Conservation (phyloP, 2,329 filamentous ascomycete species). For the Venturiaceae sp. region DNA sequence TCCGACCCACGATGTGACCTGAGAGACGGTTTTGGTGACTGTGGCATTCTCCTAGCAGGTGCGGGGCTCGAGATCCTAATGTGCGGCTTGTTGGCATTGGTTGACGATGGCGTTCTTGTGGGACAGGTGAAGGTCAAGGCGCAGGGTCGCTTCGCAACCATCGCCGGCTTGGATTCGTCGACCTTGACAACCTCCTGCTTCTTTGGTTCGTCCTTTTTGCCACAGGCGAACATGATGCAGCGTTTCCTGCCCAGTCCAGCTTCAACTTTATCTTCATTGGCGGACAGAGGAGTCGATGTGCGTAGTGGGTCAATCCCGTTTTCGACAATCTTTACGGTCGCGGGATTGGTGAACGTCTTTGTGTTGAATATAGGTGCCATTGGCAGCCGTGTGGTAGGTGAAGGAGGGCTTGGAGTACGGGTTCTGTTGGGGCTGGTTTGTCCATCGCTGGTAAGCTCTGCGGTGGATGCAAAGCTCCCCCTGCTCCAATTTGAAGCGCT, state of each 20-base stretch:
- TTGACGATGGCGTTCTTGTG: slow-evolving; percentile 28
- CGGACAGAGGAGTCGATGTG: slow-evolving; percentile 14
- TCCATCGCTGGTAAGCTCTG: slow-evolving; percentile 90
- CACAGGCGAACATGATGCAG: slow-evolving; percentile 88
- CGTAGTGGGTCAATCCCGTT: slow-evolving; percentile 19
- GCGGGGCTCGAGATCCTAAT: slow-evolving; percentile 30
- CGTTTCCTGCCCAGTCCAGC: slow-evolving; percentile 66
- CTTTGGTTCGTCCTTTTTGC: slow-evolving; percentile 15
- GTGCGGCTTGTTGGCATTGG: slow-evolving; percentile 15
- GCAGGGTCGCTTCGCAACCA: slow-evolving; percentile 45
- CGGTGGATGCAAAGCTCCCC: slow-evolving; percentile 70
- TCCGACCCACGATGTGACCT: slow-evolving; percentile 38
- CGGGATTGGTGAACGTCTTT: slow-evolving; percentile 21
- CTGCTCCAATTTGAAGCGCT: slow-evolving; percentile 67
- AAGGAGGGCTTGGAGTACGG: slow-evolving; percentile 82
- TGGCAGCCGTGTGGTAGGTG: slow-evolving; percentile 39
- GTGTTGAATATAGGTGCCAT: slow-evolving; percentile 26
- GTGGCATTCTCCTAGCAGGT: slow-evolving; percentile 14
- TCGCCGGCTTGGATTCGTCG: slow-evolving; percentile 13
- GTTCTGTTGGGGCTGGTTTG: slow-evolving; percentile 80
- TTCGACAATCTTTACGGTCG: slow-evolving; percentile 27
- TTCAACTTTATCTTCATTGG: slow-evolving; percentile 49
- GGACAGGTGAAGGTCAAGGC: slow-evolving; percentile 67
- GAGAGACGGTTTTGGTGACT: slow-evolving; percentile 20
- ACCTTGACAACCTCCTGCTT: slow-evolving; percentile 17